Percentiles rank a stretch among this genome's conserved stretches.
Evolutionary conservation across 2,329 filamentous ascomycete genomes (phyloP).

Genomic region (Alternaria alternata): DNA sequence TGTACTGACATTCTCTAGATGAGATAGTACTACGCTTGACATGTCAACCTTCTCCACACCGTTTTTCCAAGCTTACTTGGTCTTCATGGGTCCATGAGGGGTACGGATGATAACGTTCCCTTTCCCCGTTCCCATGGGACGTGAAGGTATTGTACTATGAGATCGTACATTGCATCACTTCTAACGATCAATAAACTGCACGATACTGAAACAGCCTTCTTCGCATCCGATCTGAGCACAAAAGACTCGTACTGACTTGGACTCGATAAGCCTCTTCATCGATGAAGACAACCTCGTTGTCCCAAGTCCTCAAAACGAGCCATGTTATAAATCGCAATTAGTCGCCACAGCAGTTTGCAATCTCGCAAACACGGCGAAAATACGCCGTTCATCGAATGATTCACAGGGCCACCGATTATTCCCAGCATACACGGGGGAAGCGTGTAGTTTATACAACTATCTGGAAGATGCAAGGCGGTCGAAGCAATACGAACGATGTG

Average conservation of each 20-base stretch:
- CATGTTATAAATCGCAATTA: not conserved
- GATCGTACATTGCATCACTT: not conserved
- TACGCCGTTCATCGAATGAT: not conserved
- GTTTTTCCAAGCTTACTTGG: not conserved
- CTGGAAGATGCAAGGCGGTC: not conserved
- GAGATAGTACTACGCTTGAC: not conserved
- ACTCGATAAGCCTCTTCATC: not conserved
- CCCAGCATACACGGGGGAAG: not conserved
- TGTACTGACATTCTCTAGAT: not conserved
- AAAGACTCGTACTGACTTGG: not conserved
- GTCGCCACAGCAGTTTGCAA: not conserved
- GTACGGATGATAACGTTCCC: not conserved
- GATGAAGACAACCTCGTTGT: not conserved
- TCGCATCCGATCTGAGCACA: not conserved
- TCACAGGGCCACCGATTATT: not conserved
- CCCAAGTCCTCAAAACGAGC: not conserved
- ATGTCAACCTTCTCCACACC: not conserved
- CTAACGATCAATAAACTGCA: not conserved
- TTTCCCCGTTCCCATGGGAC: not conserved
- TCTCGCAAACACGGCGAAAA: not conserved
- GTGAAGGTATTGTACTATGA: not conserved
- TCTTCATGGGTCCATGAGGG: not conserved
- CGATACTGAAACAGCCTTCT: not conserved
- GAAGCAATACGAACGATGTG: not conserved
- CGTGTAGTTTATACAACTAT: not conserved